Base-by-base conservation (phyloP, 148 eudicot species). In the Dysphania ambrosioides region DNA sequence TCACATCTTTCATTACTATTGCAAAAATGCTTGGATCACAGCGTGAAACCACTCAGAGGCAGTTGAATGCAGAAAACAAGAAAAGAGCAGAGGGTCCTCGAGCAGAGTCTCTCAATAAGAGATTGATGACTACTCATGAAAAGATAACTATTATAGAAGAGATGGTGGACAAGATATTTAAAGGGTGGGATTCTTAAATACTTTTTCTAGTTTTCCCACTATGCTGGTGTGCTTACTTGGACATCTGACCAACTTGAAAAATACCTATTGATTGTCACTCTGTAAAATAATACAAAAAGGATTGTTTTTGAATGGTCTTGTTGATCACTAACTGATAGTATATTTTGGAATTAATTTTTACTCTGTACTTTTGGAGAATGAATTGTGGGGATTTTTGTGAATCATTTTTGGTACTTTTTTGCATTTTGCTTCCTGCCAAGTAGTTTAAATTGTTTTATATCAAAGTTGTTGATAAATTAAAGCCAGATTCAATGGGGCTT, bases 41-140 rank as follows among this genome's bases (percentile, higher is more conserved):
- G 76, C 86, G 98, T 63, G 97, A 90, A 84, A 95, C 98, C 66
- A 95, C 93, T 66, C 98, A 92, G 82, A 89, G 98, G 78, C 98
- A 95, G 82, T 82, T 95, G 78, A 86, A 87, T 87, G 92, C 97
- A 71, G 98, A 95, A 78, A 85, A 83, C 81, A 95, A 89, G 84
- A 95, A 95, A 78, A 73, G 75, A 30, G 70, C 79, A 51, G 97
- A 95, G 41, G 98, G 97, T 56, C 93, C 96, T 78, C 89, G 93
- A 76, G 92, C 88, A n/a, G 93, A 95, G 77, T 87, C 97, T 57
- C 97, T 95, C 47, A 83, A 88, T 63, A 95, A 88, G 78, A 88
- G 97, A 79, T 70, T 92, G 76, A 77, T 89, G 34, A 73, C 47
- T 56, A 90, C 98, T 31, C 98, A 95, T 79, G 97, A 90, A 75